phyloP scores from a whole-genome alignment of 169 alveolate genomes.

The Perkinsus olseni region DNA sequence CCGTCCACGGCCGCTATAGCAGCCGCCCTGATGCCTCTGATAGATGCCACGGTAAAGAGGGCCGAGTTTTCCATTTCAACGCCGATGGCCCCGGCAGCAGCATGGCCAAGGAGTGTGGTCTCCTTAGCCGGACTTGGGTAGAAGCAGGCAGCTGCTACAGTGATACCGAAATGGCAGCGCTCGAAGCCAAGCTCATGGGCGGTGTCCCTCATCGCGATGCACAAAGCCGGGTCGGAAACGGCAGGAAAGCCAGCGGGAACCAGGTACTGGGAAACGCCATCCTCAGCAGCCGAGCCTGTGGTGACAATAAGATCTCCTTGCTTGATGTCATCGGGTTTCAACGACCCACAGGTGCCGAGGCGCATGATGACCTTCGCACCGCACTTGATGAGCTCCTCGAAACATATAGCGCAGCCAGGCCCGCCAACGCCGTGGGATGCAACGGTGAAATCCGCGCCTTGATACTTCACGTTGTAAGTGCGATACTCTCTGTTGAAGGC shows the following conservation, averaged over 20 bases:
- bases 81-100: neutral
- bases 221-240: constrained; percentile 34
- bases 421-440: constrained; percentile 41
- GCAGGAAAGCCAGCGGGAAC: constrained; percentile 33
- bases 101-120: neutral
- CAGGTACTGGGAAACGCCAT: constrained; percentile 33
- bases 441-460: constrained; percentile 31
- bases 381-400: constrained; percentile 29
- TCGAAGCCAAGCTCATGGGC: constrained; percentile 21
- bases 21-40: neutral
- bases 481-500: constrained; percentile 33
- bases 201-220: constrained; percentile 15
- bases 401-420: constrained; percentile 36
- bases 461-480: constrained; percentile 25
- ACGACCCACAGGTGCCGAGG: constrained; percentile 38
- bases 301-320: constrained; percentile 35
- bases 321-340: constrained; percentile 29
- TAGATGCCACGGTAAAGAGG: neutral
- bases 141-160: neutral
- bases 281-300: constrained; percentile 38
- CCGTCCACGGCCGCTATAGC: neutral
- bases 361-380: constrained; percentile 20
- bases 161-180: neutral
- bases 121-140: neutral
- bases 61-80: neutral